Conservation (phyloP, 345 rosid genomes). For the Gossypium sturtianum region DNA sequence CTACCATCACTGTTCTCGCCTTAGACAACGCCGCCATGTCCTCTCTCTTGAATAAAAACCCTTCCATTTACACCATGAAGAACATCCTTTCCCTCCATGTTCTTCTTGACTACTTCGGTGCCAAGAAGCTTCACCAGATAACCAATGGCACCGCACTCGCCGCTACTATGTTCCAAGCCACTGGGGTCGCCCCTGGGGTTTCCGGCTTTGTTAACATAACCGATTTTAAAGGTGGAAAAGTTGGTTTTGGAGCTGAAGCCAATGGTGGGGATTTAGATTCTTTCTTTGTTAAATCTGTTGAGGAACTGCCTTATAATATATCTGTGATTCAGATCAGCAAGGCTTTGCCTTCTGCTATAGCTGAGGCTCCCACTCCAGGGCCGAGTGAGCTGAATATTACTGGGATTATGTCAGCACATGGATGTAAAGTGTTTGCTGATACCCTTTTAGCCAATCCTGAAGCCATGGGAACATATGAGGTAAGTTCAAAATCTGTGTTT, state of each 20-base stretch:
- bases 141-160: constrained; percentile 76
- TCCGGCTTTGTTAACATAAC: constrained; percentile 91
- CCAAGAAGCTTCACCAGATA: constrained; percentile 93
- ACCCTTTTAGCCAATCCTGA: constrained; percentile 49
- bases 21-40: constrained; percentile 80
- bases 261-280: constrained; percentile 51
- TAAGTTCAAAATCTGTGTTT: constrained; percentile 10
- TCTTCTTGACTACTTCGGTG: constrained; percentile 87
- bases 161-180: constrained; percentile 88
- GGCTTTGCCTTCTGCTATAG: constrained; percentile 59
- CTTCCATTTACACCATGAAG: constrained; percentile 61
- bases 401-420: constrained; percentile 82
- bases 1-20: constrained; percentile 85
- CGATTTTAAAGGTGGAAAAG: constrained; percentile 77
- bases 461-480: constrained; percentile 65
- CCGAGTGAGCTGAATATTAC: constrained; percentile 73
- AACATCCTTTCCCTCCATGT: constrained; percentile 88
- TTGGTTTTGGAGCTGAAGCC: constrained; percentile 61
- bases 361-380: constrained; percentile 78
- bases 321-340: constrained; percentile 84
- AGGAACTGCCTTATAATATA: constrained; percentile 81
- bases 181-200: constrained; percentile 78
- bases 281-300: constrained; percentile 56
- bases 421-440: constrained; percentile 85
- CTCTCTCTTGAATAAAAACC: constrained; percentile 48